These are phyloP conservation scores for Rhodomyrtus tomentosa DNA, from an alignment of 345 rosid genomes.

Conservation along the genomic window DNA sequence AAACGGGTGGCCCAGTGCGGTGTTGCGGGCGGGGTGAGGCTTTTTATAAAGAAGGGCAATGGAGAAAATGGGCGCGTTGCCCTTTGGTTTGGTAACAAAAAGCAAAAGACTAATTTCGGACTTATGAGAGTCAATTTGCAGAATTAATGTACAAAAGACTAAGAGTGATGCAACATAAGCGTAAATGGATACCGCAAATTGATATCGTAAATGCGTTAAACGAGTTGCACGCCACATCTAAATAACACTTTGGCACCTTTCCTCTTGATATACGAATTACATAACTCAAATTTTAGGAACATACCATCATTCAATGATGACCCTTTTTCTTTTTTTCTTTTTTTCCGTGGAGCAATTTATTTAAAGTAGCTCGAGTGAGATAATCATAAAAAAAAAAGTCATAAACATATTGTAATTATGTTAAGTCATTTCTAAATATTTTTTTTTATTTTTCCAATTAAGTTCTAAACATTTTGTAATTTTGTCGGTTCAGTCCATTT, in stretches of 20 bases:
- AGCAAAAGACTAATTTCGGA: background rate
- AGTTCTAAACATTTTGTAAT: no score
- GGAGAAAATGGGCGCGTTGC: background rate
- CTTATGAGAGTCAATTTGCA: background rate
- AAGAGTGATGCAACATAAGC: background rate
- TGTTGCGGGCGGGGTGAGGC: background rate
- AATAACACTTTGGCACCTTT: background rate
- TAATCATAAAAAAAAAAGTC: no score
- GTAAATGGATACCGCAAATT: background rate
- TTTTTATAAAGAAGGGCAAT: background rate
- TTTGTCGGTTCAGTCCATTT: no score
- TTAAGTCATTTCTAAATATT: no score
- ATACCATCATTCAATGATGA: background rate
- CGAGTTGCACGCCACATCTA: background rate
- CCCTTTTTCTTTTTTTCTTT: no score
- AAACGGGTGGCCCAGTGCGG: background rate
- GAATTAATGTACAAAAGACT: background rate
- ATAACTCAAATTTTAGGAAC: background rate
- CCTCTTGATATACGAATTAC: background rate
- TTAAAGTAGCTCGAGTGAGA: background rate
- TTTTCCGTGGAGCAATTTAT: background rate
- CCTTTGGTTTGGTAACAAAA: background rate
- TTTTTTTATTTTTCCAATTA: no score
- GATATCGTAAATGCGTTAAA: background rate
- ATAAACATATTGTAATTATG: no score